Conservation (phyloP, 108 stramenopile species). For the Nitzschia sp. region DNA sequence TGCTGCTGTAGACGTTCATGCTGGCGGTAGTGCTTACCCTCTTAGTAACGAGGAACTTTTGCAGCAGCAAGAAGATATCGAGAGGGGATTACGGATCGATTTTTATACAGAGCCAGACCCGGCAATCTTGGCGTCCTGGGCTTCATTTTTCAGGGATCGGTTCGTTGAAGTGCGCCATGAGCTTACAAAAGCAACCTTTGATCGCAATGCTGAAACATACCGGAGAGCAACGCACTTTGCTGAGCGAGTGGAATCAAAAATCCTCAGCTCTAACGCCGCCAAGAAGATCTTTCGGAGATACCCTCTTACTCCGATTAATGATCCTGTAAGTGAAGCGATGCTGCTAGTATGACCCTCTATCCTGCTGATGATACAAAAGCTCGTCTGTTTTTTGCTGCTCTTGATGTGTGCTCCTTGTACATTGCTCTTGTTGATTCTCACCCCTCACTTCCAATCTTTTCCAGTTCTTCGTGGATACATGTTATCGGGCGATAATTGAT, state of each 20-base stretch:
- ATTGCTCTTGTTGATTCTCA: background rate
- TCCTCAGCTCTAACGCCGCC: background rate
- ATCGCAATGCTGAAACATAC: conserved; percentile 17
- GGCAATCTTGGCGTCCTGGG: conserved; percentile 11
- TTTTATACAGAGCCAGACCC: conserved; percentile 5
- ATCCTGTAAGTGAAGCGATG: conserved; percentile 11
- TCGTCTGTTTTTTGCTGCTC: too few species aligned
- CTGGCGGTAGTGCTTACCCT: too few species aligned
- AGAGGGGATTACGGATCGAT: conserved; percentile 9
- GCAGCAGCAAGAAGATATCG: conserved; percentile 16
- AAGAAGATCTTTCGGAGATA: conserved; percentile 8
- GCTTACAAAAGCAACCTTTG: conserved; percentile 10
- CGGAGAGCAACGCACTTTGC: conserved; percentile 5
- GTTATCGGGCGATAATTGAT: conserved; percentile 3
- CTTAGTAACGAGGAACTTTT: too few species aligned
- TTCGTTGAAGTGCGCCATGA: conserved; percentile 13
- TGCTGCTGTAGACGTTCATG: too few species aligned
- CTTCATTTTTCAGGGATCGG: conserved; percentile 14
- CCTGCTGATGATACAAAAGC: too few species aligned
- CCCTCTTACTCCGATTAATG: conserved; percentile 13
- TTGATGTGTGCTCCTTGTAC: background rate
- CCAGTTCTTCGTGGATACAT: conserved; percentile 8
- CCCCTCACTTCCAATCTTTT: background rate
- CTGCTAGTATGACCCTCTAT: too few species aligned
- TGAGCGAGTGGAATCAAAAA: conserved; percentile 12